Evolutionary conservation across 2,329 filamentous ascomycete species (phyloP).

Genomic region (Cadophora malorum): DNA sequence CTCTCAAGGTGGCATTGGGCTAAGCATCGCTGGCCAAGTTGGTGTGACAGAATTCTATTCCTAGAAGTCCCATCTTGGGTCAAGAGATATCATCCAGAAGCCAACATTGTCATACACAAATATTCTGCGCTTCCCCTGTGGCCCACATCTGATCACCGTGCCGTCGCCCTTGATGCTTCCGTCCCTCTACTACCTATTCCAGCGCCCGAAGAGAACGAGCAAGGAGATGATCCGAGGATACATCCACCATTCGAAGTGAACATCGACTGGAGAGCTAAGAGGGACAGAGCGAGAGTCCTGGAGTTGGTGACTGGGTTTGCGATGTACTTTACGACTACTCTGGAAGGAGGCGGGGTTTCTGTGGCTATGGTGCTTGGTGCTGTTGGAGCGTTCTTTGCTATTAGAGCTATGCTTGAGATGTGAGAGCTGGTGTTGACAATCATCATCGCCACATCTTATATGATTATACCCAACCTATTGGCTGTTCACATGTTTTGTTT

Average conservation of each 20-base stretch:
- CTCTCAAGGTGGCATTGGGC: conserved; percentile 74
- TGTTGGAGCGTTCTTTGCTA: conserved; percentile 42
- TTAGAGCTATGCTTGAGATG: conserved; percentile 37
- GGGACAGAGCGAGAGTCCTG: conserved; percentile 59
- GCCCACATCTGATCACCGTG: conserved; percentile 84
- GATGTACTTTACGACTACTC: conserved; percentile 50
- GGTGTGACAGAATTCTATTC: conserved; percentile 92
- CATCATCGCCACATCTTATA: not conserved
- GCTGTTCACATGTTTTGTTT: not conserved
- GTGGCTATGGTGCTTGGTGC: conserved; percentile 41
- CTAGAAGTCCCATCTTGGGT: conserved; percentile 66
- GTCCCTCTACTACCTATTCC: conserved; percentile 62
- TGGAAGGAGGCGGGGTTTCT: conserved; percentile 43
- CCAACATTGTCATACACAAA: conserved; percentile 60
- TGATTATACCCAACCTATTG: conserved; percentile 5
- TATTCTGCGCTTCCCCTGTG: conserved; percentile 83
- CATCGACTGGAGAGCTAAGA: conserved; percentile 59
- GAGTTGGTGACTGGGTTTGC: conserved; percentile 65
- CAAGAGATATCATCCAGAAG: conserved; percentile 44
- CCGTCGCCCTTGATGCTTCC: conserved; percentile 74
- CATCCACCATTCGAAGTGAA: conserved; percentile 64
- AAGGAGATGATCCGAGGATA: conserved; percentile 47
- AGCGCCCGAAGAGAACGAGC: conserved; percentile 45
- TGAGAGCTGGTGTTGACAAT: conserved; percentile 10
- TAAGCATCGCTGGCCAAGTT: conserved; percentile 83